A percentile compares a stretch with the other conserved stretches of the same genome.
These are phyloP conservation scores for Cyberlindnera galapagoensis DNA, from an alignment of 805 yeast species.

Conservation along the genomic window DNA sequence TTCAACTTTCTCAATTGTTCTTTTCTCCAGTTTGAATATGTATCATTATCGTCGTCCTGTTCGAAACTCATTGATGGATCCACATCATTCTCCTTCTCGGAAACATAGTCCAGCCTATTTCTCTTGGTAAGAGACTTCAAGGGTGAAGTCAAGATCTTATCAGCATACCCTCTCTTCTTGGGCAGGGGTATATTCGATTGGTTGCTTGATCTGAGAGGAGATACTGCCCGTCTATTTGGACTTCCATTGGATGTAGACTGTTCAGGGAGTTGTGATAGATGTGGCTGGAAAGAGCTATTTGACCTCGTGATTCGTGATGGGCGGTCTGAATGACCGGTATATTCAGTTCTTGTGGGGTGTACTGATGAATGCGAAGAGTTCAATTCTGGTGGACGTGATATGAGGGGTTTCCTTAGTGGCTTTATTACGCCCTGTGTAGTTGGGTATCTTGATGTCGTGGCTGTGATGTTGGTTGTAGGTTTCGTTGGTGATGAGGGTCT, in stretches of 20 bases:
- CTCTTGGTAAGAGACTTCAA: constrained; percentile 18
- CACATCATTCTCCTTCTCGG: constrained; percentile 4
- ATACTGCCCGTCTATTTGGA: constrained; percentile 7
- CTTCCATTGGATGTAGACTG: constrained; percentile 2
- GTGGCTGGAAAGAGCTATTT: constrained; percentile 20
- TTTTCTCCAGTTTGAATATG: constrained; percentile 22
- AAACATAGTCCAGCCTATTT: too few relatives aligned
- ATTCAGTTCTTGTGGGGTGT: constrained; percentile 8
- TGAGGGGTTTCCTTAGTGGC: constrained; percentile 14
- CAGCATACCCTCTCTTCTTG: constrained; percentile 1
- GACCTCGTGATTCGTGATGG: constrained; percentile 14
- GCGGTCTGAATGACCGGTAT: constrained; percentile 6
- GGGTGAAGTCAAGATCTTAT: constrained; percentile 22
- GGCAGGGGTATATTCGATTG: constrained; percentile 9
- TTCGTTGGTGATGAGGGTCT: constrained; percentile 18
- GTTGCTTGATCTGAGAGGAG: constrained; percentile 7
- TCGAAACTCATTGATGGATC: constrained; percentile 10
- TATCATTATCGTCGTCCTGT: constrained; percentile 15
- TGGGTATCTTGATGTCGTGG: constrained; percentile 7
- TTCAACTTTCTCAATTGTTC: constrained; percentile 24
- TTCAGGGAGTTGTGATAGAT: constrained; percentile 15
- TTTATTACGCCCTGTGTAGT: constrained; percentile 17
- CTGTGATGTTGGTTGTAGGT: constrained; percentile 4
- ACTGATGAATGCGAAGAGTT: constrained; percentile 12
- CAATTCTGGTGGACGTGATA: constrained; percentile 9